A percentile compares a stretch with the other conserved stretches of the same genome.
These are phyloP conservation scores for Phytophthora macrochlamydospora DNA, from an alignment of 352 stramenopile genomes.

Conservation along the genomic window DNA sequence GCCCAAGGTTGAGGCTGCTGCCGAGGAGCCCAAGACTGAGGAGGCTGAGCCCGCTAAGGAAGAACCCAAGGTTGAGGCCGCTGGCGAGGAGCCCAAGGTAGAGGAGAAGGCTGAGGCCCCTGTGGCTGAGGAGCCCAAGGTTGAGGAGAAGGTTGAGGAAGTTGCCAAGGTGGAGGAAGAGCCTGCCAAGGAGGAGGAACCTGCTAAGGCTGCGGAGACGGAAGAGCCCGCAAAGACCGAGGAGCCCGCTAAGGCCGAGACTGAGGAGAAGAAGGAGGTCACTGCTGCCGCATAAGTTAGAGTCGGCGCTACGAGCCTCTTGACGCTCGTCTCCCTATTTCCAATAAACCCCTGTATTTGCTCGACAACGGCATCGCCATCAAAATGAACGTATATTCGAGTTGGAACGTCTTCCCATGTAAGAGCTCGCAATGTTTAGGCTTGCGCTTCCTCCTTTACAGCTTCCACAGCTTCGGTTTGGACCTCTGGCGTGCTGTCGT, in stretches of 20 bases:
- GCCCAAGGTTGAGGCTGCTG: background rate
- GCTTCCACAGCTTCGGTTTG: too few species aligned
- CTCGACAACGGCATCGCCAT: background rate
- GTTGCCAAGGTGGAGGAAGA: constrained; percentile 1
- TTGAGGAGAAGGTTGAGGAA: constrained; percentile 4
- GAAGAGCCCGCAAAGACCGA: constrained; percentile 11
- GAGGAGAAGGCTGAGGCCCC: constrained; percentile 18
- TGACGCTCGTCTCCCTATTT: constrained; percentile 23
- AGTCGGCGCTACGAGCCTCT: constrained; percentile 15
- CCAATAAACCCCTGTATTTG: constrained; percentile 36
- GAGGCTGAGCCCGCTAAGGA: constrained; percentile 6
- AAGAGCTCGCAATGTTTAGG: too few species aligned
- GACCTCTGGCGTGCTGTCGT: too few species aligned
- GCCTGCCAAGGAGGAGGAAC: constrained; percentile 1
- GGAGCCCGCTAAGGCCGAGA: constrained; percentile 2
- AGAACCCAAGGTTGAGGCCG: constrained; percentile 14
- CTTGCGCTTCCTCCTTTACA: too few species aligned
- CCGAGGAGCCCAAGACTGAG: constrained; percentile 10
- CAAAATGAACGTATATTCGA: too few species aligned
- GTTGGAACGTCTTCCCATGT: too few species aligned
- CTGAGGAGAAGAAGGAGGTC: constrained; percentile 22
- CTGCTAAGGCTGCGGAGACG: background rate
- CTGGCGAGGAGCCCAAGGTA: constrained; percentile 15
- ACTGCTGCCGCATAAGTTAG: constrained; percentile 27
- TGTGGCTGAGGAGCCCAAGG: constrained; percentile 1